Evolutionary conservation across 768 basidiomycete genomes (phyloP).

Genomic region (Melanogaster broomeanus): DNA sequence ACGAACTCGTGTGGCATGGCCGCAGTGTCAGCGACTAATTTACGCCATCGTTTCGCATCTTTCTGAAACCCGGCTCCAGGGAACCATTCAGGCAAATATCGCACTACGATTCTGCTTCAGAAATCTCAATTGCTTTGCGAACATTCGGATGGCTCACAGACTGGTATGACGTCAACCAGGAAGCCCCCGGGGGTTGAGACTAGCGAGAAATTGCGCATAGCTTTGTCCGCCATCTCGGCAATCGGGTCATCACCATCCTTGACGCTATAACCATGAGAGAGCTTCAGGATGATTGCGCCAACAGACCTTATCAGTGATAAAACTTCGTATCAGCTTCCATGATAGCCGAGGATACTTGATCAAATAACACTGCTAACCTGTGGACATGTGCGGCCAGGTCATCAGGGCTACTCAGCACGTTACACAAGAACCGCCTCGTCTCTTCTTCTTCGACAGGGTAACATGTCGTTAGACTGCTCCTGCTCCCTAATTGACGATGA

Average conservation of each 20-base stretch:
- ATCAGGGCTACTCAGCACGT: conserved; percentile 2
- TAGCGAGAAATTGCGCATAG: conserved; percentile 13
- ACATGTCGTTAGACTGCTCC: conserved; percentile 3
- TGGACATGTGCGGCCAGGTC: conserved; percentile 4
- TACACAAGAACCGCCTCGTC: conserved; percentile 2
- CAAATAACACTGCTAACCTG: conserved; percentile 1
- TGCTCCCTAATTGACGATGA: conserved; percentile 9
- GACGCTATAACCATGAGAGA: conserved; percentile 39
- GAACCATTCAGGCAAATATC: conserved; percentile 21
- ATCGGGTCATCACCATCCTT: conserved; percentile 33
- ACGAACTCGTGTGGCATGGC: conserved; percentile 7
- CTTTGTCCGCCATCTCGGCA: conserved; percentile 27
- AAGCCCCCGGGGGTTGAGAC: conserved; percentile 7
- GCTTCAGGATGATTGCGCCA: conserved; percentile 33
- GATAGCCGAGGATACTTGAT: not conserved
- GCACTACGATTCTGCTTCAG: conserved; percentile 1
- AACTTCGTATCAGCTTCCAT: not conserved
- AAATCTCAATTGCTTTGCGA: too few species aligned
- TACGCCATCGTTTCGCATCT: conserved; percentile 5
- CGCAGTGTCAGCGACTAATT: conserved; percentile 2
- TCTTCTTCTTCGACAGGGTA: conserved; percentile 3
- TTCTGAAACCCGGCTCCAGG: conserved; percentile 21
- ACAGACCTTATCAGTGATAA: conserved; percentile 27
- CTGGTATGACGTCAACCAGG: conserved; percentile 8
- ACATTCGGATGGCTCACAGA: conserved; percentile 2